phyloP scores from a whole-genome alignment of 805 yeast genomes.

The Saccharomycopsis sp. region DNA sequence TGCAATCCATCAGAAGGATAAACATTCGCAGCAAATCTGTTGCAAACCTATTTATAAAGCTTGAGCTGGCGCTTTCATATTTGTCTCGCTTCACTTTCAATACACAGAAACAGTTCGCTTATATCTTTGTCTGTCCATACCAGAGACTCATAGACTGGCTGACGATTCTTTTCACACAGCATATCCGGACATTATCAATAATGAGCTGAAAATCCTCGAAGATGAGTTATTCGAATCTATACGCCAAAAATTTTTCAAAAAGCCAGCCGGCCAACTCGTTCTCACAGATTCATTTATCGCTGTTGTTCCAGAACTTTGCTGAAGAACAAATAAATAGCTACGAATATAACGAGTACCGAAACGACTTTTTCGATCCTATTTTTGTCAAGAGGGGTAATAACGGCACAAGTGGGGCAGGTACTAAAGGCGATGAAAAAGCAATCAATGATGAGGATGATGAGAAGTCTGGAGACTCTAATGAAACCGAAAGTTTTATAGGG shows the following conservation, averaged over 20 bases:
- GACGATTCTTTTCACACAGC: too few species aligned
- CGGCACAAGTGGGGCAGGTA: too few species aligned
- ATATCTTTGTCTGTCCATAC: too few species aligned
- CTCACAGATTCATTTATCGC: not conserved
- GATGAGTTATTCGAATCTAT: not conserved
- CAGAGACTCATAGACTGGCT: too few species aligned
- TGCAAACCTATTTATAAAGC: too few species aligned
- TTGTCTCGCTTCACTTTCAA: too few species aligned
- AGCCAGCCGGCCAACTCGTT: slow-evolving; percentile 2
- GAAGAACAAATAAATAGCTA: not conserved
- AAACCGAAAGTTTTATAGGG: not conserved
- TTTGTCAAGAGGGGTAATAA: slow-evolving; percentile 28
- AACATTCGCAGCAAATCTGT: not conserved
- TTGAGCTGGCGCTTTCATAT: too few species aligned
- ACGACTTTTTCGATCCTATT: slow-evolving; percentile 43
- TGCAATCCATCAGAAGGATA: not conserved
- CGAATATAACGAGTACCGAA: slow-evolving; percentile 35
- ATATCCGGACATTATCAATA: not conserved
- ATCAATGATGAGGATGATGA: not conserved
- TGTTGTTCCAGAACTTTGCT: not conserved
- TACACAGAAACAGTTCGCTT: too few species aligned
- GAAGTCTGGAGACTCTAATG: not conserved
- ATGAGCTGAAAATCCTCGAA: not conserved
- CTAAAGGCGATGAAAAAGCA: not conserved
- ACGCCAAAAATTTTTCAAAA: not conserved